Evolutionary conservation across 163 green algal species (phyloP), one percentile per base, ranked within the genome.

Genomic region (Chlorella variabilis): DNA sequence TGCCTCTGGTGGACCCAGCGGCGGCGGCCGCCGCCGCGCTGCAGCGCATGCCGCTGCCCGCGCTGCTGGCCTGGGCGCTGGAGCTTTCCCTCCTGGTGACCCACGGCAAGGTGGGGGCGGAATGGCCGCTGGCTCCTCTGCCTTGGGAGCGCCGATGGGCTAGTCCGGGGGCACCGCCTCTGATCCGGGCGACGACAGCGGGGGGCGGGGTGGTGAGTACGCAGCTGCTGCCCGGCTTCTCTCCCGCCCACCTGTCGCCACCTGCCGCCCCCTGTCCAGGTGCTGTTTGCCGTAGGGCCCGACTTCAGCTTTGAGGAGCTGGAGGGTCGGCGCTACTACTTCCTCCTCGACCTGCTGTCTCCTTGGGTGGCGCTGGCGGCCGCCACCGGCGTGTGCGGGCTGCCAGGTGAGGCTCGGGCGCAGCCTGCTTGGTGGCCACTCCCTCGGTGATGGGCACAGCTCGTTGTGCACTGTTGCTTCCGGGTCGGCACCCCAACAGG

Each of bases 321-420:
- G 18, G 58, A 80, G 56, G 41, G 27, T 11, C 54, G 73, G 5
- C 56, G 73, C 34, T 18, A 29, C 4, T 80, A 80, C 56, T 80
- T 80, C 25, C 27, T 70, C 25, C 2, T 69, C 27, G 73, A 80
- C 56, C 56, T 80, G 54, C 73, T 80, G 27, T 80, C 73, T 0
- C 73, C 73, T 27, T 80, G 73, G 73, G 36, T 27, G 25, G 59
- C 54, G 0, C 73, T 80, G 36, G 56, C 59, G 56, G 34, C 59
- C 4, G 59, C n/a, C 5, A 38, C 27, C 3, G 5, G n/a, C 59
- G 18, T 5, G 9, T 62, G 54, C 54, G 5, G 5, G 25, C 20
- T n/a, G 2, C n/a, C 49, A 36, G 49, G 67, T 75, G 41, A 25
- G 25, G 61, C n/a, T n/a, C n/a, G n/a, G n/a, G n/a, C n/a, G n/a